Base-by-base conservation (phyloP, 306 rosid genomes). In the Boehmeria nivea region DNA sequence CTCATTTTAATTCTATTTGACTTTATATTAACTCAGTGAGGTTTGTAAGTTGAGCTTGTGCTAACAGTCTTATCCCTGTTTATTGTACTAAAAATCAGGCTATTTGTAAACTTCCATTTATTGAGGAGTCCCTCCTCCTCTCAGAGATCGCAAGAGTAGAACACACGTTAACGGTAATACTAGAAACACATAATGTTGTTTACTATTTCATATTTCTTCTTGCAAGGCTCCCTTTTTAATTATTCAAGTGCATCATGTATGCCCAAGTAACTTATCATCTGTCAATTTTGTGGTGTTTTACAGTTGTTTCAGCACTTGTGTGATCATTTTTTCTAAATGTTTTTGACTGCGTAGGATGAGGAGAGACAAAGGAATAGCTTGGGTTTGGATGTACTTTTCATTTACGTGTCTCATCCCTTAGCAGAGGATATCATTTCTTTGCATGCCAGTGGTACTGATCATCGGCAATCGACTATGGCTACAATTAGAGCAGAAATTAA, bases 21-120 rank as follows among this genome's bases (percentile, higher is more conserved):
- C 13, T 19, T 55, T 3, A 14, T 53, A 2, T 55, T 37, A 38
- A 6, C 16, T 12, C n/a, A 40, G 42, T 36, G 18, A 15, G 22
- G 20, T 3, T 12, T 60, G 18, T 9, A 18, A 37, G 15, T 16
- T 39, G 8, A 44, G 24, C 19, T 34, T 27, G 13, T 18, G 40
- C 43, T 44, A 7, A 44, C 53, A 27, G 9, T 60, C 44, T 12
- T 24, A 45, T 60, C 12, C 26, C 57, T 61, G 6, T 61, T 8
- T 59, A 46, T 27, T 45, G 38, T 18, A 16, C 10, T n/a, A 38
- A n/a, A 28, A 28, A 28, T 53, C 65, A 67, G 72, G 72, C 65
- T 9, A 50, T 59, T 6, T 67, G 65, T 51, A 67, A 67, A 45
- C 63, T 67, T 40, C 72, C 72, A 19, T 67, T 67, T 49, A 67